Percentiles rank a stretch among this genome's conserved stretches.
phyloP scores from a whole-genome alignment of 306 rosid species.

The Inga laurina region DNA sequence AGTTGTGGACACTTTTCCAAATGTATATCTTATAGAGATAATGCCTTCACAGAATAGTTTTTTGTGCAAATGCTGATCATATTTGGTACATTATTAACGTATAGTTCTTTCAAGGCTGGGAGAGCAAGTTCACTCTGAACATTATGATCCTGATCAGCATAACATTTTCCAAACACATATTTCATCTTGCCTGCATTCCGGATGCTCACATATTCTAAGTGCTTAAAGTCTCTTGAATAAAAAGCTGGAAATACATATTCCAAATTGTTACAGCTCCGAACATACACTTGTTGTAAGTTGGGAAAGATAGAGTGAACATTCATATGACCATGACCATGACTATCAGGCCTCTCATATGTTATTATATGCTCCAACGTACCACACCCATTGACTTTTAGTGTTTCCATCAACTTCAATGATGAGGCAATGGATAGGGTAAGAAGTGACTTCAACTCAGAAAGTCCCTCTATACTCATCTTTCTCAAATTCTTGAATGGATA shows the following conservation, averaged over 20 bases:
- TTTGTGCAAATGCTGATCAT: neutral
- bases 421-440: neutral
- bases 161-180: slow-evolving; percentile 6
- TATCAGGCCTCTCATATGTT: neutral
- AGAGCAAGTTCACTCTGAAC: neutral
- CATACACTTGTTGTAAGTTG: neutral
- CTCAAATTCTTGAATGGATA: neutral
- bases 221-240: too few species aligned
- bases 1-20: neutral
- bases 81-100: neutral
- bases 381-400: neutral
- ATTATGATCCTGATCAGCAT: neutral
- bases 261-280: too few species aligned
- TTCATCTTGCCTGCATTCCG: neutral
- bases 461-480: neutral
- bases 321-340: too few species aligned
- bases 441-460: neutral
- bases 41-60: neutral
- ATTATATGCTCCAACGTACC: neutral
- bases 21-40: neutral
- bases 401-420: neutral
- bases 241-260: too few species aligned
- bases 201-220: neutral
- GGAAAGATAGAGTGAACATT: neutral
- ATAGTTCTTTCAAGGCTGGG: neutral